A percentile compares a stretch with the other conserved stretches of the same genome.
Conservation (phyloP, 2,329 filamentous ascomycete genomes). For the Aspergillus intermedius region DNA sequence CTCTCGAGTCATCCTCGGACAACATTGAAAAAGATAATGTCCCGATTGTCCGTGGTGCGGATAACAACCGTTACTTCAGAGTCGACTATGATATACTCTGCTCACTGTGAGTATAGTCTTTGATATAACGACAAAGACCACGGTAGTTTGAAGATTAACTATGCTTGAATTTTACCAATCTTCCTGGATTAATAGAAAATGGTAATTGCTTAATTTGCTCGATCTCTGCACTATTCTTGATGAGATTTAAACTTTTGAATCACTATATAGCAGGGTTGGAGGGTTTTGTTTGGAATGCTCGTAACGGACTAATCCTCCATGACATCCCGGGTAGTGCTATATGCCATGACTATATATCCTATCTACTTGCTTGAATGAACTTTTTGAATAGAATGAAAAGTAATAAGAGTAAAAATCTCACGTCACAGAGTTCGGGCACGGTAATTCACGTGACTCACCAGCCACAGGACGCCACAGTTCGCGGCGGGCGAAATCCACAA, state of each 20-base stretch:
- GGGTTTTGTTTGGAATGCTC: background rate
- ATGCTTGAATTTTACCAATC: conserved; percentile 6
- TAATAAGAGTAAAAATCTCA: too few species aligned
- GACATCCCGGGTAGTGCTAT: too few species aligned
- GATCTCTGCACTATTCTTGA: background rate
- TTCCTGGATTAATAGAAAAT: background rate
- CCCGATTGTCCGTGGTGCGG: conserved; percentile 4
- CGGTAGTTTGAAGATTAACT: conserved; percentile 14
- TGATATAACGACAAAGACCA: conserved; percentile 13
- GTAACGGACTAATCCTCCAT: background rate
- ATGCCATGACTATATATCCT: too few species aligned
- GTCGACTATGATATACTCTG: conserved; percentile 14
- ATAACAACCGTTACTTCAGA: conserved; percentile 8
- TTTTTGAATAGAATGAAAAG: too few species aligned
- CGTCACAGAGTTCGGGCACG: background rate
- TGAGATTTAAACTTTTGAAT: background rate
- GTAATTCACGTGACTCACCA: conserved; percentile 19
- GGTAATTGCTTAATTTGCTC: background rate
- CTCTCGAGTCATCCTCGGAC: conserved; percentile 9
- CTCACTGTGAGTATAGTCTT: conserved; percentile 15
- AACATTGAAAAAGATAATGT: conserved; percentile 8
- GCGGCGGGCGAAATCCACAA: conserved; percentile 37
- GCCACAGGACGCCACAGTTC: conserved; percentile 33
- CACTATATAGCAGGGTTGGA: too few species aligned
- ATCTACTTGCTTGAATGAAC: too few species aligned